Evolutionary conservation across 2,329 filamentous ascomycete species (phyloP).

Genomic region (Aspergillus ruber): DNA sequence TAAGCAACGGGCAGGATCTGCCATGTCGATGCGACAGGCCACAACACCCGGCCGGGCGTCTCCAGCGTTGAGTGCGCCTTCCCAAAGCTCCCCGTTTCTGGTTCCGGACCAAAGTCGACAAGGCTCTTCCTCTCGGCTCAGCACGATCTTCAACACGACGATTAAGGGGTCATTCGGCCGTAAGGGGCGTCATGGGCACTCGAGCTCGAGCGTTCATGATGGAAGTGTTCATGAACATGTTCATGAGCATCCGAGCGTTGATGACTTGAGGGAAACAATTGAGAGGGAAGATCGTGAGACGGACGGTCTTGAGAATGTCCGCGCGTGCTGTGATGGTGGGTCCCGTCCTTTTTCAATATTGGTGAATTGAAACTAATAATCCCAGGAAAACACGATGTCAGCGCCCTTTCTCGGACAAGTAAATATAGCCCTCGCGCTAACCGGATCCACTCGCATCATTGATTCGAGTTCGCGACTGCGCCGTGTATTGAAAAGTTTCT

Average conservation of each 20-base stretch:
- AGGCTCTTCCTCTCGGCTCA: slow-evolving; percentile 42
- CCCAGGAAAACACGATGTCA: slow-evolving; percentile 66
- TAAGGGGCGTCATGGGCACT: slow-evolving; percentile 35
- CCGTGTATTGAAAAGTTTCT: slow-evolving; percentile 4
- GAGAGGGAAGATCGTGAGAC: slow-evolving; percentile 61
- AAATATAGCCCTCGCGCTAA: slow-evolving; percentile 35
- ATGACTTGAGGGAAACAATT: slow-evolving; percentile 74
- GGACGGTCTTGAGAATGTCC: slow-evolving; percentile 84
- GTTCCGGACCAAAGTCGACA: slow-evolving; percentile 32
- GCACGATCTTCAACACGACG: slow-evolving; percentile 42
- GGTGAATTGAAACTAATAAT: neutral
- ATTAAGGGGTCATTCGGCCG: slow-evolving; percentile 47
- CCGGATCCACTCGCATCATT: slow-evolving; percentile 32
- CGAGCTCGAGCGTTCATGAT: slow-evolving; percentile 31
- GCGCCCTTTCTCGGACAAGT: slow-evolving; percentile 36
- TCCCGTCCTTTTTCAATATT: slow-evolving; percentile 9
- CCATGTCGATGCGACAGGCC: slow-evolving; percentile 32
- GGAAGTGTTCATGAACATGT: slow-evolving; percentile 28
- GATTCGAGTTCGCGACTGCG: slow-evolving; percentile 18
- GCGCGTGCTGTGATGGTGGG: slow-evolving; percentile 95
- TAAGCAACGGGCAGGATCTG: slow-evolving; percentile 41
- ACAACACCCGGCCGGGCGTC: slow-evolving; percentile 31
- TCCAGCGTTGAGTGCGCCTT: slow-evolving; percentile 28
- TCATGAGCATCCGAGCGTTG: slow-evolving; percentile 34
- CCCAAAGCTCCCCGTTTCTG: slow-evolving; percentile 27